These are phyloP conservation scores for Xylariales sp. DNA, from an alignment of 2,329 filamentous ascomycete species.

Conservation along the genomic window DNA sequence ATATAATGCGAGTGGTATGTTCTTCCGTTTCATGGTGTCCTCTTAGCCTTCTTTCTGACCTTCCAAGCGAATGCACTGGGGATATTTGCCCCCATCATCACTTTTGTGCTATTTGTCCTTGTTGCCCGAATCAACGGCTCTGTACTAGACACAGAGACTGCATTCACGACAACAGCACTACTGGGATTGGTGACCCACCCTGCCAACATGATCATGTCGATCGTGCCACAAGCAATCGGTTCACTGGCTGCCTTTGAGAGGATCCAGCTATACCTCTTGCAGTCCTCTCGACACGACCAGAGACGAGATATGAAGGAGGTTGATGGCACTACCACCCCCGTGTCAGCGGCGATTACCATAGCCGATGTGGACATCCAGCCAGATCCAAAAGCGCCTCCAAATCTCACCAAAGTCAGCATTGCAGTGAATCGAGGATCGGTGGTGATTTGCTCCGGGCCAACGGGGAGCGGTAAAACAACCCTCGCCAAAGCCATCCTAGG, in stretches of 20 bases:
- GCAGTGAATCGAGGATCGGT: neutral
- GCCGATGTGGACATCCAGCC: neutral
- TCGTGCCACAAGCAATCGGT: no score
- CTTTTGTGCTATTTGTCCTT: neutral
- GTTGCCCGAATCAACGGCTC: neutral
- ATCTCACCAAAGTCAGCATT: neutral
- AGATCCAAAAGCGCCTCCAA: neutral
- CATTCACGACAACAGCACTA: neutral
- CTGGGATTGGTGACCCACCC: neutral
- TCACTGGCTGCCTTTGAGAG: no score
- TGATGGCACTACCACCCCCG: neutral
- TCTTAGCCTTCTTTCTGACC: no score
- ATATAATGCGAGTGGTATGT: constrained; percentile 36
- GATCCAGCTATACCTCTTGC: no score
- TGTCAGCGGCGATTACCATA: neutral
- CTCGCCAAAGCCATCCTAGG: constrained; percentile 3
- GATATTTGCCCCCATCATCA: neutral
- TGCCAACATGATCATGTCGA: neutral
- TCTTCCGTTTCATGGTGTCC: no score
- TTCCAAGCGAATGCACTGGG: neutral
- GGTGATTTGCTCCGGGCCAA: neutral
- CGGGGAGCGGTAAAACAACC: neutral
- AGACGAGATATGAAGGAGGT: neutral
- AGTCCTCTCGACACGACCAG: neutral
- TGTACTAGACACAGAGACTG: constrained; percentile 1